phyloP scores from a whole-genome alignment of 2,329 filamentous ascomycete genomes.

The Trichoderma arundinaceum region DNA sequence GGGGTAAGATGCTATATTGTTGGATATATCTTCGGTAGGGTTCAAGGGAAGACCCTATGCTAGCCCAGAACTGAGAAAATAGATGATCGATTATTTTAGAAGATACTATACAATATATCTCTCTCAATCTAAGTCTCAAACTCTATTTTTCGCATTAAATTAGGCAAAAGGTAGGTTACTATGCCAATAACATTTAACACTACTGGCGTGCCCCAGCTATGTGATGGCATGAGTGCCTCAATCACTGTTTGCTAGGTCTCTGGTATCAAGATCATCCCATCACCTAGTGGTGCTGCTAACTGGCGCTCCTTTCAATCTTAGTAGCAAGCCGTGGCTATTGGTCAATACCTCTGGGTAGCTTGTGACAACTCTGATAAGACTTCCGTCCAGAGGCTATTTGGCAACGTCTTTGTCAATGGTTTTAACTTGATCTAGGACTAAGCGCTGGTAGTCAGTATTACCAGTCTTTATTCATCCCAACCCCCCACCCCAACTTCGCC shows the following conservation, averaged over 20 bases:
- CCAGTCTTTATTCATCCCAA: conserved; percentile 39
- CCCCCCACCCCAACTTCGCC: conserved; percentile 43
- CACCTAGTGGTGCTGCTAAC: conserved; percentile 51
- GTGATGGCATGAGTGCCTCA: conserved; percentile 47
- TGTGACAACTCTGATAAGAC: conserved; percentile 49
- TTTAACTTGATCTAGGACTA: conserved; percentile 57
- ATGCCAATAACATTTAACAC: not conserved
- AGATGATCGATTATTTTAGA: no score
- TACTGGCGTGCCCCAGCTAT: conserved; percentile 34
- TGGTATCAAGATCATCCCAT: conserved; percentile 53
- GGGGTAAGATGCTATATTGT: no score
- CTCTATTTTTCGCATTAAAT: no score
- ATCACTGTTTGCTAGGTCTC: conserved; percentile 48
- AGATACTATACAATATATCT: no score
- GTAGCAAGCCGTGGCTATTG: conserved; percentile 30
- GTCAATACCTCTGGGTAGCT: conserved; percentile 45
- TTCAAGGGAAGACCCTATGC: no score
- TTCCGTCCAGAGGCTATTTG: conserved; percentile 51
- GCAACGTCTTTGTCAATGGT: conserved; percentile 55
- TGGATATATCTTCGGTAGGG: no score
- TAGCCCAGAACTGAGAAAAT: no score
- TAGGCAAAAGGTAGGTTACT: no score
- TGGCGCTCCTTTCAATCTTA: conserved; percentile 42
- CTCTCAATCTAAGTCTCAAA: no score
- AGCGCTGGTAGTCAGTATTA: conserved; percentile 45